phyloP scores from a whole-genome alignment of 192 early-diverging fungal genomes.

The Coemansia sp. region DNA sequence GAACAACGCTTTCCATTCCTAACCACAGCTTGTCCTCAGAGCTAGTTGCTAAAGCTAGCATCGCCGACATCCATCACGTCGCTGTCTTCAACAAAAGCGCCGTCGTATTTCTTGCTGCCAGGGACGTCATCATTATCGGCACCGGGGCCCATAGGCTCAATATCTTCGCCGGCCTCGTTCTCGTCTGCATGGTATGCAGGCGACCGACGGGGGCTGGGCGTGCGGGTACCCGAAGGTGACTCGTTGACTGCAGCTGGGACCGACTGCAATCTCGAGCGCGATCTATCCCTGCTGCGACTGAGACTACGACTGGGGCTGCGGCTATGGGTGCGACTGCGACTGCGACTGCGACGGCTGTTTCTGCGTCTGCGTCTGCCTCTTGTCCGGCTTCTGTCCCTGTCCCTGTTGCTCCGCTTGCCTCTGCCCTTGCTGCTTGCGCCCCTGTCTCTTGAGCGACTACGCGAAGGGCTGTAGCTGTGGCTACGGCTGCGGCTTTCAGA shows the following conservation, averaged over 20 bases:
- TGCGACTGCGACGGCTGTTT: constrained; percentile 10
- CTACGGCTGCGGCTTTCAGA: constrained; percentile 8
- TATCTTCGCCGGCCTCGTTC: constrained; percentile 12
- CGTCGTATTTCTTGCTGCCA: background rate
- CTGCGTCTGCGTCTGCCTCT: background rate
- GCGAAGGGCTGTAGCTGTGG: constrained; percentile 7
- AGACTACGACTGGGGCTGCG: background rate
- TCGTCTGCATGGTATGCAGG: constrained; percentile 15
- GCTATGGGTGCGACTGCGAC: constrained; percentile 6
- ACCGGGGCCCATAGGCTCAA: background rate
- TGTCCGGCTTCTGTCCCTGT: background rate
- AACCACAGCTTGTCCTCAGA: too few species aligned
- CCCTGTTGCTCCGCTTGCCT: constrained; percentile 2
- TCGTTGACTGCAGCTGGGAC: background rate
- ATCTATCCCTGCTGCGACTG: background rate
- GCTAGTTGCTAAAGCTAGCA: background rate
- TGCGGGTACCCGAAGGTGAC: constrained; percentile 21
- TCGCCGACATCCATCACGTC: background rate
- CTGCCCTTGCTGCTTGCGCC: background rate
- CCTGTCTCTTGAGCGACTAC: background rate
- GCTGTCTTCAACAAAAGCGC: background rate
- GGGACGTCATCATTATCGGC: background rate
- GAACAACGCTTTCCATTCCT: too few species aligned
- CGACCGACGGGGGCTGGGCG: constrained; percentile 42
- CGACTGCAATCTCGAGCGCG: constrained; percentile 9